Evolutionary conservation across 805 yeast species (phyloP).

Genomic region (Cyberlindnera mycetangii): DNA sequence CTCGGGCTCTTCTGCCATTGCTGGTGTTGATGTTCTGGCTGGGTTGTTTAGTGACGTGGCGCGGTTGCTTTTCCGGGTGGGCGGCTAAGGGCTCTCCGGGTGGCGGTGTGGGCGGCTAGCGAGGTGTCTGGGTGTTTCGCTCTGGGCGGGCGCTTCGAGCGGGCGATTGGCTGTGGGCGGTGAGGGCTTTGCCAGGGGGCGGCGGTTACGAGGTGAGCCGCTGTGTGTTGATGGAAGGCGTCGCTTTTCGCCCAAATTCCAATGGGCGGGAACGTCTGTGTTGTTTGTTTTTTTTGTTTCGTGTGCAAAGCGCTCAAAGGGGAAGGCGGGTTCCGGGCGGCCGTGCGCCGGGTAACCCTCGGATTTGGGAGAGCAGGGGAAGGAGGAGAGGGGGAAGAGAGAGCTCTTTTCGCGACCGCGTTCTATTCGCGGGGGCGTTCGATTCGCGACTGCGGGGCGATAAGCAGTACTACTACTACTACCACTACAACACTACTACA

Average conservation of each 20-base stretch:
- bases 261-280: slow-evolving; percentile 1
- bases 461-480: no score
- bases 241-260: neutral
- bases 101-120: neutral
- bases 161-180: neutral
- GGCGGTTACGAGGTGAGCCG: neutral
- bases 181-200: neutral
- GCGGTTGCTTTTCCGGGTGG: slow-evolving; percentile 8
- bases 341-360: no score
- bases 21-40: slow-evolving; percentile 4
- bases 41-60: slow-evolving; percentile 5
- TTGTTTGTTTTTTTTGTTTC: slow-evolving; percentile 5
- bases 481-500: no score
- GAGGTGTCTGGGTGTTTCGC: neutral
- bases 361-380: no score
- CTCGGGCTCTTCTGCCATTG: slow-evolving; percentile 53
- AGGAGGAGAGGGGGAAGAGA: no score
- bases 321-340: no score
- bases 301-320: no score
- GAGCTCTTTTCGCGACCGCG: no score
- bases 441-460: no score
- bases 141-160: neutral
- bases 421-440: no score
- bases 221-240: neutral
- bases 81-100: slow-evolving; percentile 7